phyloP scores from a whole-genome alignment of 2,329 filamentous ascomycete genomes.

The Celoporthe dispersa region DNA sequence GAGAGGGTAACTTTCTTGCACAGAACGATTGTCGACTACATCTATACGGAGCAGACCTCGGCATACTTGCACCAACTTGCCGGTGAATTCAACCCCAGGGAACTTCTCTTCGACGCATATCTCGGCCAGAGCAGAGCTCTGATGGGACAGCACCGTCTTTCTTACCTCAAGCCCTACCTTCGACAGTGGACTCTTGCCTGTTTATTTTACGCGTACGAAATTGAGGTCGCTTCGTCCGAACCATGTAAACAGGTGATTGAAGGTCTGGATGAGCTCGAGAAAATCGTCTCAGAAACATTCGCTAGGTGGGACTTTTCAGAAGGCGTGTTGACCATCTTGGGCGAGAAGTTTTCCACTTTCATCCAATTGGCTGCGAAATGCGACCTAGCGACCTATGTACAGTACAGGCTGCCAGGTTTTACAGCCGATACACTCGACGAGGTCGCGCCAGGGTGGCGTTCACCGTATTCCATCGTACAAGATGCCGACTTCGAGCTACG shows the following conservation, averaged over 20 bases:
- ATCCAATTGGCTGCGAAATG: not conserved
- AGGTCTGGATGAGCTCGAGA: conserved; percentile 13
- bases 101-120: conserved; percentile 13
- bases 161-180: conserved; percentile 6
- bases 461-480: not conserved
- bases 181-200: conserved; percentile 14
- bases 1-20: conserved; percentile 23
- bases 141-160: conserved; percentile 10
- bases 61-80: not conserved
- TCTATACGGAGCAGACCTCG: conserved; percentile 29
- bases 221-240: conserved; percentile 5
- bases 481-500: not conserved
- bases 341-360: not conserved
- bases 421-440: not conserved
- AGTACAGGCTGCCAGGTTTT: not conserved
- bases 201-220: conserved; percentile 11
- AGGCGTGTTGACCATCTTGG: not conserved
- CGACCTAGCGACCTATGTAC: conserved; percentile 11
- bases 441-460: conserved; percentile 9
- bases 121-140: conserved; percentile 16
- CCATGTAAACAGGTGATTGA: not conserved
- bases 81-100: conserved; percentile 7
- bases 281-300: conserved; percentile 1
- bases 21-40: conserved; percentile 26
- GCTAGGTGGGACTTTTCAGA: conserved; percentile 12